phyloP scores from a whole-genome alignment of 768 basidiomycete species.

The Mycena polygramma region DNA sequence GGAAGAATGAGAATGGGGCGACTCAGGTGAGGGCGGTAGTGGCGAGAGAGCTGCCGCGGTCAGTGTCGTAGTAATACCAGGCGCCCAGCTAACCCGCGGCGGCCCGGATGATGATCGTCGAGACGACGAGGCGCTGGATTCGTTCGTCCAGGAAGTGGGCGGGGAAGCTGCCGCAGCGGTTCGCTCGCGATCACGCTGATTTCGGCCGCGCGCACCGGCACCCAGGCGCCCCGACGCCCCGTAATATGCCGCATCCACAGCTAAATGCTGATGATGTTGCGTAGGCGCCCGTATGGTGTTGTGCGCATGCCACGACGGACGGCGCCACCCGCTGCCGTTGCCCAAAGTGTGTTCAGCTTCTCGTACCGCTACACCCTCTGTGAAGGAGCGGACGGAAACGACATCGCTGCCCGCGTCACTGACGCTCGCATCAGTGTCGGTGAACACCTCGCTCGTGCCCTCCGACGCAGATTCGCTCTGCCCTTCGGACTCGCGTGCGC shows the following conservation, averaged over 20 bases:
- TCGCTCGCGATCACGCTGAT: slow-evolving; percentile 36
- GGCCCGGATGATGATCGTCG: slow-evolving; percentile 33
- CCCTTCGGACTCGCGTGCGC: slow-evolving; percentile 44
- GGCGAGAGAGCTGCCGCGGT: slow-evolving; percentile 22
- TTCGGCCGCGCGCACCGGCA: slow-evolving; percentile 33
- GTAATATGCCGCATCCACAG: slow-evolving; percentile 25
- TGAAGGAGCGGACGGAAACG: slow-evolving; percentile 75
- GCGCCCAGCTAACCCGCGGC: slow-evolving; percentile 26
- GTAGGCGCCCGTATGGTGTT: slow-evolving; percentile 44
- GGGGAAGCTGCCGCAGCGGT: slow-evolving; percentile 19
- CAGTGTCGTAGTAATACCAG: slow-evolving; percentile 21
- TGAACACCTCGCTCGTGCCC: slow-evolving; percentile 72
- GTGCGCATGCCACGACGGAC: slow-evolving; percentile 64
- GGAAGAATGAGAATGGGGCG: slow-evolving; percentile 50
- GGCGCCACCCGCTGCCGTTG: slow-evolving; percentile 44
- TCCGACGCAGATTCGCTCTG: slow-evolving; percentile 64
- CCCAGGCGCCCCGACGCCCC: slow-evolving; percentile 25
- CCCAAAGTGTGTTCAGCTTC: slow-evolving; percentile 17
- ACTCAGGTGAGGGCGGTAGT: slow-evolving; percentile 64
- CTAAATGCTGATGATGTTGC: slow-evolving; percentile 35
- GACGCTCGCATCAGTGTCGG: slow-evolving; percentile 78
- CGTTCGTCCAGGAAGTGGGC: slow-evolving; percentile 32
- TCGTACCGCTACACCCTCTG: slow-evolving; percentile 60
- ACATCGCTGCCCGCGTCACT: slow-evolving; percentile 76
- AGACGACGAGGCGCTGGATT: slow-evolving; percentile 22